These are phyloP conservation scores for Parastagonospora nodorum DNA, from an alignment of 2,329 filamentous ascomycete genomes.

Conservation along the genomic window DNA sequence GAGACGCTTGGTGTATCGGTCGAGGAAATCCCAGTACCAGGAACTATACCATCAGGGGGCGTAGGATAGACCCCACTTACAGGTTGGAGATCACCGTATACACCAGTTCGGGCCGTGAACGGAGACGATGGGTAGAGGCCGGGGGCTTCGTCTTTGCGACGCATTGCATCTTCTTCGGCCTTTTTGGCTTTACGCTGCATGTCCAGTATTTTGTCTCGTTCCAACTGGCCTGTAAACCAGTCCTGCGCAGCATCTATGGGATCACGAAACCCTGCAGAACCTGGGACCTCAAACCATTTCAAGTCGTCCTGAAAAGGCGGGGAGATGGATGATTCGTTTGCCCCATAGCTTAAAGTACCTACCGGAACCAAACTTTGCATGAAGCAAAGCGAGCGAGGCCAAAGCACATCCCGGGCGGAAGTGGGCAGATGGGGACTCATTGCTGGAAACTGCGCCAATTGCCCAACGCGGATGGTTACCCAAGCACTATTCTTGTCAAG, in stretches of 20 bases:
- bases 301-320: slow-evolving; percentile 14
- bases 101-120: slow-evolving; percentile 38
- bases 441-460: slow-evolving; percentile 6
- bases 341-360: neutral
- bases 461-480: slow-evolving; percentile 37
- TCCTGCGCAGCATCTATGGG: slow-evolving; percentile 43
- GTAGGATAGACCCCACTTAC: slow-evolving; percentile 48
- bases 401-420: slow-evolving; percentile 38
- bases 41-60: slow-evolving; percentile 45
- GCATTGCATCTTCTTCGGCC: slow-evolving; percentile 53
- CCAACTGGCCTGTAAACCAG: slow-evolving; percentile 43
- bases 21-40: slow-evolving; percentile 33
- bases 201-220: slow-evolving; percentile 42
- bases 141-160: slow-evolving; percentile 35
- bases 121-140: slow-evolving; percentile 44
- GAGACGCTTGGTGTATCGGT: slow-evolving; percentile 37
- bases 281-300: slow-evolving; percentile 37
- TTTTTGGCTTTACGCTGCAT: slow-evolving; percentile 51
- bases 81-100: slow-evolving; percentile 44
- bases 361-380: slow-evolving; percentile 15
- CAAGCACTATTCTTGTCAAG: slow-evolving; percentile 34
- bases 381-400: slow-evolving; percentile 45
- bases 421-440: slow-evolving; percentile 18
- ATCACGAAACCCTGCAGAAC: slow-evolving; percentile 41
- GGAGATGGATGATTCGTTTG: neutral